Conservation (phyloP, 1,284 basidiomycete genomes). For the Cryptococcus sp. region DNA sequence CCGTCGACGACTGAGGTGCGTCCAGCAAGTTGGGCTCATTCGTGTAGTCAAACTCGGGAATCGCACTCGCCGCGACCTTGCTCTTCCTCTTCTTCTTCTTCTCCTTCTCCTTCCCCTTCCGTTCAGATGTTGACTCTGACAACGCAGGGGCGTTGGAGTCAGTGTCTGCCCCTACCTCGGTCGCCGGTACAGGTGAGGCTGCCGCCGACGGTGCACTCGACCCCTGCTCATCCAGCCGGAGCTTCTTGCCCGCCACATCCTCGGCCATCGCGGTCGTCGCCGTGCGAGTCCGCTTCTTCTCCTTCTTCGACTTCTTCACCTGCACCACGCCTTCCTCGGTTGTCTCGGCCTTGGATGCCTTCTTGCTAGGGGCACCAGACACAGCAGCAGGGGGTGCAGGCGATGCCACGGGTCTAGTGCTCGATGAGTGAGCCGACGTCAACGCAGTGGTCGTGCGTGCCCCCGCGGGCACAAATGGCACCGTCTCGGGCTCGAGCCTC, state of each 20-base stretch:
- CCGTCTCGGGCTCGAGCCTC: constrained; percentile 52
- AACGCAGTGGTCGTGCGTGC: constrained; percentile 37
- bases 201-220: constrained; percentile 1
- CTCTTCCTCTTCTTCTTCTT: constrained; percentile 27
- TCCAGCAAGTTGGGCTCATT: constrained; percentile 74
- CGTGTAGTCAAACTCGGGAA: constrained; percentile 69
- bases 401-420: not conserved
- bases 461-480: constrained; percentile 62
- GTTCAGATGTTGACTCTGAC: constrained; percentile 1
- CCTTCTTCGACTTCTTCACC: constrained; percentile 35
- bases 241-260: constrained; percentile 7
- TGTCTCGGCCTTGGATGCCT: constrained; percentile 8
- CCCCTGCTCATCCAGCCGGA: constrained; percentile 4
- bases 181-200: not conserved
- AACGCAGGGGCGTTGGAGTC: not conserved
- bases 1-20: constrained; percentile 27
- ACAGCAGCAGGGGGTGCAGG: constrained; percentile 48
- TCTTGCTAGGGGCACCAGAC: constrained; percentile 4
- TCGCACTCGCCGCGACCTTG: constrained; percentile 34
- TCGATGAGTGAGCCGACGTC: not conserved
- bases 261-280: not conserved
- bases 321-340: constrained; percentile 30
- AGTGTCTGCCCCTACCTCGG: no score
- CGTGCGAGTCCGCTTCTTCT: constrained; percentile 15
- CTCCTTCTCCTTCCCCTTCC: constrained; percentile 6